Percentiles rank a stretch among this genome's conserved stretches.
Conservation (phyloP, 768 basidiomycete genomes). For the Punctularia strigosozonata region DNA sequence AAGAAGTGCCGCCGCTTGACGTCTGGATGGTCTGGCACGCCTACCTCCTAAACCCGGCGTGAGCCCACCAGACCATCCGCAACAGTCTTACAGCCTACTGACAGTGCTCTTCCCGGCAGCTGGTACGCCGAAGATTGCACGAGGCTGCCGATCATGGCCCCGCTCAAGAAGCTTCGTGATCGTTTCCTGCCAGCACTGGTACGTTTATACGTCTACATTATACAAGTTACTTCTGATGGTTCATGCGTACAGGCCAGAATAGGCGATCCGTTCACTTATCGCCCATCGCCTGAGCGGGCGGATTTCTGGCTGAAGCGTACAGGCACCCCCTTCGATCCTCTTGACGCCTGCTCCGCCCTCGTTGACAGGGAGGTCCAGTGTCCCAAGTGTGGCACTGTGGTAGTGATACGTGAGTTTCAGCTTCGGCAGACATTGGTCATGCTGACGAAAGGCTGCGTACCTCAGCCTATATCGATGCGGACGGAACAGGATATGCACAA, state of each 20-base stretch:
- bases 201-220: slow-evolving; percentile 1
- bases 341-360: slow-evolving; percentile 19
- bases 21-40: slow-evolving; percentile 33
- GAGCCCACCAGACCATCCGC: slow-evolving; percentile 1
- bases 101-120: slow-evolving; percentile 1
- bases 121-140: slow-evolving; percentile 15
- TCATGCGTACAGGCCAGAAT: slow-evolving; percentile 9
- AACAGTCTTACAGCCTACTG: background rate
- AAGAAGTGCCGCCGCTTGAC: slow-evolving; percentile 23
- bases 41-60: slow-evolving; percentile 27
- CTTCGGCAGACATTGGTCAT: background rate
- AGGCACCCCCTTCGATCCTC: slow-evolving; percentile 18
- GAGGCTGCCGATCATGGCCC: slow-evolving; percentile 3
- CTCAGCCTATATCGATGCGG: slow-evolving; percentile 27
- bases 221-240: slow-evolving; percentile 4
- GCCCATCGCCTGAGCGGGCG: slow-evolving; percentile 6
- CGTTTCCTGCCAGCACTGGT: background rate
- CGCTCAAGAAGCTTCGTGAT: background rate
- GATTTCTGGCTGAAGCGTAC: slow-evolving; percentile 11
- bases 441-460: slow-evolving; percentile 3
- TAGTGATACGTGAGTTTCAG: slow-evolving; percentile 19
- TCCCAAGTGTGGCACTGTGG: slow-evolving; percentile 20
- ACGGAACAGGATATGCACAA: slow-evolving; percentile 38
- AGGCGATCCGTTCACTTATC: slow-evolving; percentile 9
- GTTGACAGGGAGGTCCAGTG: slow-evolving; percentile 19